phyloP scores from a whole-genome alignment of 2,329 filamentous ascomycete species.

The Fusarium decemcellulare region DNA sequence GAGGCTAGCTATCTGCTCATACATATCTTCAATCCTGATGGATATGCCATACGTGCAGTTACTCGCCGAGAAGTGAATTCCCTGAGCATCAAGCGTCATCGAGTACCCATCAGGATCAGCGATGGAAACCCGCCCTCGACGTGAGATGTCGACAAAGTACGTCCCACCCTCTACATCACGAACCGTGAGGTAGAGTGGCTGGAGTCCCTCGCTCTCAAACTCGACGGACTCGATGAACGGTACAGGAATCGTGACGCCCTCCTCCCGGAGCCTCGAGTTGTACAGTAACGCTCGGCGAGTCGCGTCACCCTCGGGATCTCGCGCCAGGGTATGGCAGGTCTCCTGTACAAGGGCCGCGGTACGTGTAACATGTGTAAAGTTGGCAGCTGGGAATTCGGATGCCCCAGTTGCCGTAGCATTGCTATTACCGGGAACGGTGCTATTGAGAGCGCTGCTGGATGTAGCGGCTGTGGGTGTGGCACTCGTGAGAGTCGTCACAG shows the following conservation, averaged over 20 bases:
- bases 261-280: conserved; percentile 48
- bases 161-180: conserved; percentile 47
- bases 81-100: conserved; percentile 50
- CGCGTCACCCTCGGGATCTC: conserved; percentile 38
- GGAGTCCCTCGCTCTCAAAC: conserved; percentile 50
- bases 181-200: conserved; percentile 52
- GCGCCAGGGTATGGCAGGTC: conserved; percentile 51
- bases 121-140: conserved; percentile 50
- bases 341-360: conserved; percentile 45
- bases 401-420: conserved; percentile 25
- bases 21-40: conserved; percentile 51
- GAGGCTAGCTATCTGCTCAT: conserved; percentile 50
- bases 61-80: conserved; percentile 53
- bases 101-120: conserved; percentile 49
- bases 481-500: conserved; percentile 35
- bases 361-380: conserved; percentile 52
- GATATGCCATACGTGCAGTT: conserved; percentile 52
- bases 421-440: conserved; percentile 16
- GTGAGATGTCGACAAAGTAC: conserved; percentile 53
- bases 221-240: conserved; percentile 56
- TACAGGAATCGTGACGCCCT: conserved; percentile 50
- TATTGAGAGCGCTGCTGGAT: conserved; percentile 4
- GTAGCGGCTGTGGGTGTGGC: conserved; percentile 18
- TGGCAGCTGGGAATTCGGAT: conserved; percentile 46
- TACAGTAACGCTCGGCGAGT: conserved; percentile 49